Percentiles rank a stretch among this genome's conserved stretches.
These are phyloP conservation scores for Cicer judaicum DNA, from an alignment of 306 rosid species.

Conservation along the genomic window DNA sequence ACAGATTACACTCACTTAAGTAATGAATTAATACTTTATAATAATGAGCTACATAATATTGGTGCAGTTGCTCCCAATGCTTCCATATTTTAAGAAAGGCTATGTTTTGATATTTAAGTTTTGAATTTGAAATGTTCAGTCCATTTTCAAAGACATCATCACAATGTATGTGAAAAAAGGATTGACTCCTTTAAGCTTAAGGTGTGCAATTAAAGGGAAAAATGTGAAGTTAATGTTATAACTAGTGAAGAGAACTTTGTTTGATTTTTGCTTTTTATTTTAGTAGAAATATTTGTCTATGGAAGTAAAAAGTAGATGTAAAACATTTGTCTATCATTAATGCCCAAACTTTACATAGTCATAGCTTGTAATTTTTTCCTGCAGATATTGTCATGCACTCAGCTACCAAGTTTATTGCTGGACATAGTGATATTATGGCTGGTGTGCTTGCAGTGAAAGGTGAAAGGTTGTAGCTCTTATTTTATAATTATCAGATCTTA, in stretches of 20 bases:
- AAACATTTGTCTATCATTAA: slow-evolving; percentile 13
- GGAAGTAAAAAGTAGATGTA: not conserved
- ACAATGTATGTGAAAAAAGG: not conserved
- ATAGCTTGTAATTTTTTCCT: slow-evolving; percentile 36
- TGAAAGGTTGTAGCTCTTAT: slow-evolving; percentile 64
- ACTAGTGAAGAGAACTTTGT: not conserved
- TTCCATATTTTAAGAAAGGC: not conserved
- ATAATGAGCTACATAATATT: not conserved
- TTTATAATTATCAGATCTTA: slow-evolving; percentile 37
- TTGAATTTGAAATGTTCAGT: not conserved
- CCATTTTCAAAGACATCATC: not conserved
- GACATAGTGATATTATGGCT: slow-evolving; percentile 92
- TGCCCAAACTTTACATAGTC: slow-evolving; percentile 6
- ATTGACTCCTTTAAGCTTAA: not conserved
- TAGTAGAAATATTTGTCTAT: slow-evolving; percentile 27
- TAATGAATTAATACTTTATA: not conserved
- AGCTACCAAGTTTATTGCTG: slow-evolving; percentile 92
- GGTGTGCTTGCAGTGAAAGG: slow-evolving; percentile 91
- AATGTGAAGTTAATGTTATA: not conserved
- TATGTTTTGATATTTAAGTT: not conserved
- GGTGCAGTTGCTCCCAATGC: not conserved
- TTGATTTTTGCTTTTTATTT: not conserved
- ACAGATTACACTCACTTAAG: slow-evolving; percentile 1
- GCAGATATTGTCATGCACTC: slow-evolving; percentile 93
- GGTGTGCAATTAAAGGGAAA: not conserved